Percentiles rank a stretch among this genome's conserved stretches.
Conservation (phyloP, 164 flowering plant species). For the Nymphaea thermarum region DNA sequence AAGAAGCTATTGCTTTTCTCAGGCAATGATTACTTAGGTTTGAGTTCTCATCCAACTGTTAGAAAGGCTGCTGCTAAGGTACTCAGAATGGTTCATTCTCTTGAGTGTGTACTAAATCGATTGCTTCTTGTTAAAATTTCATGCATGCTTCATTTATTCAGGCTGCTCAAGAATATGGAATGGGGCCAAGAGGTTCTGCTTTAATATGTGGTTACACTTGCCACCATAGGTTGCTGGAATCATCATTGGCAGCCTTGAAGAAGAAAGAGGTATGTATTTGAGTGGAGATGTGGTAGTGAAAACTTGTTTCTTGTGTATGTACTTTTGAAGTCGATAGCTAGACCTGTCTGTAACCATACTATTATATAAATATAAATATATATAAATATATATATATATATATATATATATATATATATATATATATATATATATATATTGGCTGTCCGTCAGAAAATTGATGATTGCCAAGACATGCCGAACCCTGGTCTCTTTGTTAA, state of each 20-base stretch:
- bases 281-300: no score
- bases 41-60: conserved; percentile 82
- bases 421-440: no score
- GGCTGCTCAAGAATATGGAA: conserved; percentile 80
- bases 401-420: no score
- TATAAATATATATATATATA: no score
- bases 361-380: no score
- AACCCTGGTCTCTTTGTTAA: no score
- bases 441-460: no score
- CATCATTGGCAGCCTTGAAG: conserved; percentile 67
- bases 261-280: conserved; percentile 63
- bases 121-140: background rate
- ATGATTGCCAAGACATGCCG: no score
- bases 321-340: no score
- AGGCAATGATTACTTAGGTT: conserved; percentile 90
- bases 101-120: no score
- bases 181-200: conserved; percentile 97
- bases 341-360: no score
- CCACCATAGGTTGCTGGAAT: conserved; percentile 66
- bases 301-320: no score
- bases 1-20: conserved; percentile 71
- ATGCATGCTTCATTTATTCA: conserved; percentile 9
- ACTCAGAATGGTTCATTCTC: background rate
- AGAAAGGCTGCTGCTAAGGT: conserved; percentile 66
- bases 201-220: conserved; percentile 86